Conservation (phyloP, 495 filamentous ascomycete species). For the Hypoxylon rickii region DNA sequence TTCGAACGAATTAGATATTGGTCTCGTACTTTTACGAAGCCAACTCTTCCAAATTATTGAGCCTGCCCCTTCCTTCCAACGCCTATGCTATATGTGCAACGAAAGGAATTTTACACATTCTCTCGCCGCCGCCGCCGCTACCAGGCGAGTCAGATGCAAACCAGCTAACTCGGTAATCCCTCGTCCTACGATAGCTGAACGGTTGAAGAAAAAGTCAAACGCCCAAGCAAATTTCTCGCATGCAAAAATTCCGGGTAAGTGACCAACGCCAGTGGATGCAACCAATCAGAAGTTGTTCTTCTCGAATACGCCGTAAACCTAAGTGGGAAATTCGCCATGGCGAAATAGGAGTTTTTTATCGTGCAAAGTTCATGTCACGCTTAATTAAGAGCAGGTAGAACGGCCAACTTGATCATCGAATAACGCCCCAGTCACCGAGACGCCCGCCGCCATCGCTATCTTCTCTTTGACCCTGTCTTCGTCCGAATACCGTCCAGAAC, state of each 20-base stretch:
- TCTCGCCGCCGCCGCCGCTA: not conserved
- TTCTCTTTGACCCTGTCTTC: slow-evolving; percentile 63
- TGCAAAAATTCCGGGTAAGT: slow-evolving; percentile 7
- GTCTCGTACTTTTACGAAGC: slow-evolving; percentile 1
- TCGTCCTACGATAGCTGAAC: slow-evolving; percentile 6
- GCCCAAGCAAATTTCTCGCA: slow-evolving; percentile 12
- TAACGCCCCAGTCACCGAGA: slow-evolving; percentile 71
- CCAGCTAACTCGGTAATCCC: slow-evolving; percentile 1
- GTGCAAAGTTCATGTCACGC: no score
- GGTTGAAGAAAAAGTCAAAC: slow-evolving; percentile 6
- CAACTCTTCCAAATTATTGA: not conserved
- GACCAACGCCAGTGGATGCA: slow-evolving; percentile 31
- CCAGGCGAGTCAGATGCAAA: slow-evolving; percentile 19
- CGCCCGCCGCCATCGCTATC: slow-evolving; percentile 58
- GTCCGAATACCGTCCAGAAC: slow-evolving; percentile 92
- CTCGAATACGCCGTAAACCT: slow-evolving; percentile 28
- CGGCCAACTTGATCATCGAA: slow-evolving; percentile 54
- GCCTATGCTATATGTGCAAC: slow-evolving; percentile 24
- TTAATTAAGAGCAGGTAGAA: not conserved
- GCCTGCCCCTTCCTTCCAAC: slow-evolving; percentile 14
- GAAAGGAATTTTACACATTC: no score
- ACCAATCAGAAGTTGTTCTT: slow-evolving; percentile 6
- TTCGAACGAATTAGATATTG: not conserved
- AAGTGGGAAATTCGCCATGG: slow-evolving; percentile 4
- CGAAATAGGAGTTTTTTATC: slow-evolving; percentile 7